Percentiles rank a stretch among this genome's conserved stretches.
Conservation (phyloP, 345 rosid genomes). For the Brassica incana region DNA sequence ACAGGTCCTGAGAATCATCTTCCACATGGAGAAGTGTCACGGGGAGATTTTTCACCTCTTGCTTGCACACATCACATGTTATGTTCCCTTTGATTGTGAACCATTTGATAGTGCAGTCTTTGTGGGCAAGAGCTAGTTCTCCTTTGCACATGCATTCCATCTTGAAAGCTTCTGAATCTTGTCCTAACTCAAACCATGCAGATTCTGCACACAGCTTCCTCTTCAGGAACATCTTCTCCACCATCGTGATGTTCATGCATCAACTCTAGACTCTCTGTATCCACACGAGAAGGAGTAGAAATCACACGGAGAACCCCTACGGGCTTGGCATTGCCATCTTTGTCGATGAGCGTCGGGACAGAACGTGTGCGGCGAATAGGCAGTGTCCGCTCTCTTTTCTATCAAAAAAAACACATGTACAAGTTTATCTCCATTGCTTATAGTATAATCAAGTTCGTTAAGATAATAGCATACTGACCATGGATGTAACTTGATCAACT, state of each 20-base stretch:
- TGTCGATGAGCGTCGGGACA: constrained; percentile 54
- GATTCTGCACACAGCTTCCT: constrained; percentile 92
- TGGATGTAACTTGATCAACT: constrained; percentile 38
- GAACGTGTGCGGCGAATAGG: constrained; percentile 84
- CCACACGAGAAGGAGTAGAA: constrained; percentile 46
- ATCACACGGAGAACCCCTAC: constrained; percentile 58
- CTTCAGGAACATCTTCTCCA: constrained; percentile 79
- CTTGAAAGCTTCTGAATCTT: constrained; percentile 78
- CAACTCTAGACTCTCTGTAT: background rate
- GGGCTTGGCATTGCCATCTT: constrained; percentile 54
- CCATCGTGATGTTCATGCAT: constrained; percentile 35
- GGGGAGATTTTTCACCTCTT: constrained; percentile 86
- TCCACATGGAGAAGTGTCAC: constrained; percentile 80
- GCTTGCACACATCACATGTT: constrained; percentile 89
- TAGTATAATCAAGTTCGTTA: background rate
- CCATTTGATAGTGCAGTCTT: constrained; percentile 86
- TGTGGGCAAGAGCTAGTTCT: constrained; percentile 83
- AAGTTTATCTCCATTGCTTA: no score
- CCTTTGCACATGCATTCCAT: constrained; percentile 99
- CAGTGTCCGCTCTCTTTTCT: constrained; percentile 54
- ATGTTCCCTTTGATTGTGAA: constrained; percentile 92
- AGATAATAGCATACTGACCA: constrained; percentile 39
- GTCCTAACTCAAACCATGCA: constrained; percentile 76
- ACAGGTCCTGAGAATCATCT: constrained; percentile 41
- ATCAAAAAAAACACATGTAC: background rate